Base-by-base conservation (phyloP, 495 filamentous ascomycete species). In the Sphaerosporella brunnea region DNA sequence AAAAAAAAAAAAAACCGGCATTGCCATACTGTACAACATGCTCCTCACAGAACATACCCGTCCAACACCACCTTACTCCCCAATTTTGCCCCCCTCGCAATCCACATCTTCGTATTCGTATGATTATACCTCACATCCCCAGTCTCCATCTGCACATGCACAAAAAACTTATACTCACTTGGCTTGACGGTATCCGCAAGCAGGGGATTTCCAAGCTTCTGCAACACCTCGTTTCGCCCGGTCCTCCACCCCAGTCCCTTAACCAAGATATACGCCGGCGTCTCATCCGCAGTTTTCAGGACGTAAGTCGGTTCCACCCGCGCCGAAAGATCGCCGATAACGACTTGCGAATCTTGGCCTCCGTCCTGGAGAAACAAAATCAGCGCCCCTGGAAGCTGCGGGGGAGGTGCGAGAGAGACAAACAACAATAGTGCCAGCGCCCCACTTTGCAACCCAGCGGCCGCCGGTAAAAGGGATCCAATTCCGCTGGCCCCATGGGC, bases 31-130 rank as follows among this genome's bases (percentile, higher is more conserved):
- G n/a, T n/a, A n/a, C n/a, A n/a, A n/a, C n/a, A n/a, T n/a, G n/a
- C n/a, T n/a, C n/a, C n/a, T n/a, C n/a, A 34, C 43, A 46, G 13
- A 4, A 34, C 7, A 46, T 46, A 46, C 43, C 10, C 43, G 35
- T 46, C 43, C 2, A n/a, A 19, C 9, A 46, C 43, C 10, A 46
- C 28, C 43, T 36, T 23, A 10, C 2, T 13, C 43, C 43, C 43
- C 26, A 20, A 8, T 28, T 36, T 46, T 4, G 25, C 43, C 26
- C 24, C 43, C 7, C 10, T 34, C 2, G 15, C 43, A 2, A 46
- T 23, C 43, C 43, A 46, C 43, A 46, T 46, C 43, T 36, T 46
- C 25, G 43, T 46, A 35, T 36, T 46, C 7, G 24, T 4, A 18
- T 36, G 30, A 11, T 7, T 23, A 46, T 46, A 46, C 43, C 43